Evolutionary conservation across 2,329 filamentous ascomycete genomes (phyloP), one percentile per base, ranked within the genome.

Genomic region (Pseudogymnoascus sp.): DNA sequence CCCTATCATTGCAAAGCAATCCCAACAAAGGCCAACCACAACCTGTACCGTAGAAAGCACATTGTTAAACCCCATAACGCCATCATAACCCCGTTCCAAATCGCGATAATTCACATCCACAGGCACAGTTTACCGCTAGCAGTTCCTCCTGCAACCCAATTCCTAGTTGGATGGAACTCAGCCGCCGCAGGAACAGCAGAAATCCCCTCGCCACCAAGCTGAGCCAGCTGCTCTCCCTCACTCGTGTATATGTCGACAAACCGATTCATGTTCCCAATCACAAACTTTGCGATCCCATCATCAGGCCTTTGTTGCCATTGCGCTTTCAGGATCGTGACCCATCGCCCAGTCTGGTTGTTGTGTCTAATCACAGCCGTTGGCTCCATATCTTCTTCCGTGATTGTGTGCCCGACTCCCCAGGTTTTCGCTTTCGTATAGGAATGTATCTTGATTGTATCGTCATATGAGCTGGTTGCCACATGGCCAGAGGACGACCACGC

Each of bases 221-320:
- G 93, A 0, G 90, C 93, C 3, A 99, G 78, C 74, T 98, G 93
- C 70, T 91, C 88, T 0, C 95, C 95, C 59, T 89, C 84, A 0
- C 86, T 82, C 0, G 89, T 89, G 73, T 89, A 99, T 0, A 99
- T 84, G 72, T 99, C 95, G 1, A 98, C 91, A 70, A 97, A 98
- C 1, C 95, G 86, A 72, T 96, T 96, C 95, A 98, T 98, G 69
- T 98, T 99, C 1, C 91, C 95, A 63, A 99, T 93, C 24, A 86
- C 90, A 70, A 99, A 92, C 65, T 93, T 91, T 66, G 96, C 88
- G 4, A 96, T 86, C 6, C 88, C 87, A 64, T 95, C 91, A 35
- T 82, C 78, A 0, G 95, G 93, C 53, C 84, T 82, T 33, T 84
- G 80, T 74, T 99, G 95, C 95, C 95, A 99, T 70, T 96, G 91